Evolutionary conservation across 805 yeast species (phyloP).

Genomic region (Candida maris): DNA sequence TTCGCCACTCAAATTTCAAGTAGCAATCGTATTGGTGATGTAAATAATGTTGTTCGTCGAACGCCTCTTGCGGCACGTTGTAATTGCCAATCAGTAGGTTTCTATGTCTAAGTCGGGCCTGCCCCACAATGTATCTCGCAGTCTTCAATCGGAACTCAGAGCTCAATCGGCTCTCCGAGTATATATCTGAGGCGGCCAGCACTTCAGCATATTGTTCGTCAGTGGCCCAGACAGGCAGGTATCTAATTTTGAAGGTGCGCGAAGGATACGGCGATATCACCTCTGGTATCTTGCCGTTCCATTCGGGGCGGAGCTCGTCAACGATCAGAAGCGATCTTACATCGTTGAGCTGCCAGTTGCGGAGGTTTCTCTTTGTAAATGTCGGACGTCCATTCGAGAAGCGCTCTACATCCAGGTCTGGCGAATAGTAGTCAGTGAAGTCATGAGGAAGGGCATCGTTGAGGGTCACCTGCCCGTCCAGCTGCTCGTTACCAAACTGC

Average conservation of each 20-base stretch:
- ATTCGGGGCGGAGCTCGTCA: constrained; percentile 46
- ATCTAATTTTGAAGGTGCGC: constrained; percentile 42
- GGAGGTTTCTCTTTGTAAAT: constrained; percentile 57
- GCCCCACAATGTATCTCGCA: constrained; percentile 57
- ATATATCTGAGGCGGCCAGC: constrained; percentile 58
- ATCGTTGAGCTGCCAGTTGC: constrained; percentile 73
- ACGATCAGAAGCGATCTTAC: constrained; percentile 60
- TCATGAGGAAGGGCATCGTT: constrained; percentile 51
- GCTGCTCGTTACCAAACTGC: constrained; percentile 1
- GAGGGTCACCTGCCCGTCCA: constrained; percentile 28
- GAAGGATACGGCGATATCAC: constrained; percentile 32
- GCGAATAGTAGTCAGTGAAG: constrained; percentile 54
- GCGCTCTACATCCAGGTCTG: constrained; percentile 48
- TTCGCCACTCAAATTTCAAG: constrained; percentile 57
- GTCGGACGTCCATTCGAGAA: constrained; percentile 57
- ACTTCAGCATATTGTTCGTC: constrained; percentile 47
- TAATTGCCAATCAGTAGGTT: constrained; percentile 24
- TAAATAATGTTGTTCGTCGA: constrained; percentile 18
- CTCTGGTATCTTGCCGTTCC: constrained; percentile 51
- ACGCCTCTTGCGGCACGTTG: constrained; percentile 18
- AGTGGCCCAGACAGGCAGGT: constrained; percentile 50
- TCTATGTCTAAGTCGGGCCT: constrained; percentile 50
- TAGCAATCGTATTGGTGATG: constrained; percentile 24
- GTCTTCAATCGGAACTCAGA: constrained; percentile 50
- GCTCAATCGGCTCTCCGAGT: constrained; percentile 59